Conservation (phyloP, 257 asterid genomes). For the Echium plantagineum region DNA sequence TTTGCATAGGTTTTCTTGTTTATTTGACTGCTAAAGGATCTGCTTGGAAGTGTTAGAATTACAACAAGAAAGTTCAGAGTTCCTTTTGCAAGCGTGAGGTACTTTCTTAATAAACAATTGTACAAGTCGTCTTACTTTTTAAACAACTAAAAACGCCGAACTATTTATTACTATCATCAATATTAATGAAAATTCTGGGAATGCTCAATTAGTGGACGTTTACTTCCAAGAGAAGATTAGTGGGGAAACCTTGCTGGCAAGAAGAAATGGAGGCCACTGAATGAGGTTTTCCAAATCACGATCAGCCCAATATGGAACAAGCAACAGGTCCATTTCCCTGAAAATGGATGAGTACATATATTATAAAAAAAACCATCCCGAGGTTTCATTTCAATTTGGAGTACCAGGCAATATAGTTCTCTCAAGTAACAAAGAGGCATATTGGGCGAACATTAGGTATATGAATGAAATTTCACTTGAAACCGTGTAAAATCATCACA, state of each 20-base stretch:
- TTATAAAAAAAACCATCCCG: background rate
- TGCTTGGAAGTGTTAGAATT: conserved; percentile 18
- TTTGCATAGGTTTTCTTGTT: no score
- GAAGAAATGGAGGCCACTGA: conserved; percentile 98
- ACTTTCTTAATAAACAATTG: background rate
- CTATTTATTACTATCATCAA: background rate
- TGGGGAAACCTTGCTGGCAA: conserved; percentile 82
- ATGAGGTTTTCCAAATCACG: conserved; percentile 69
- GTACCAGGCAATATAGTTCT: background rate
- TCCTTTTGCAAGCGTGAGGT: background rate
- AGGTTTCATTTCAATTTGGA: background rate
- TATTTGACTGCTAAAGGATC: conserved; percentile 20
- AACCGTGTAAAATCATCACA: background rate
- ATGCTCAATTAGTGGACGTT: background rate
- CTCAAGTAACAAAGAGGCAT: background rate
- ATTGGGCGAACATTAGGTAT: background rate
- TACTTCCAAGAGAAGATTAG: background rate
- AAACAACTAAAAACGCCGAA: background rate
- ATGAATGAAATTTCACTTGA: background rate
- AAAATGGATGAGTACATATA: conserved; percentile 1
- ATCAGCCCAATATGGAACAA: conserved; percentile 99
- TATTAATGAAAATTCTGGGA: no score
- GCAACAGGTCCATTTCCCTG: conserved; percentile 97
- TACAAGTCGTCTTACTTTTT: background rate
- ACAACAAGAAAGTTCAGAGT: background rate